These are phyloP conservation scores for Kalaharituber pfeilii DNA, from an alignment of 2,329 filamentous ascomycete genomes.

Conservation along the genomic window DNA sequence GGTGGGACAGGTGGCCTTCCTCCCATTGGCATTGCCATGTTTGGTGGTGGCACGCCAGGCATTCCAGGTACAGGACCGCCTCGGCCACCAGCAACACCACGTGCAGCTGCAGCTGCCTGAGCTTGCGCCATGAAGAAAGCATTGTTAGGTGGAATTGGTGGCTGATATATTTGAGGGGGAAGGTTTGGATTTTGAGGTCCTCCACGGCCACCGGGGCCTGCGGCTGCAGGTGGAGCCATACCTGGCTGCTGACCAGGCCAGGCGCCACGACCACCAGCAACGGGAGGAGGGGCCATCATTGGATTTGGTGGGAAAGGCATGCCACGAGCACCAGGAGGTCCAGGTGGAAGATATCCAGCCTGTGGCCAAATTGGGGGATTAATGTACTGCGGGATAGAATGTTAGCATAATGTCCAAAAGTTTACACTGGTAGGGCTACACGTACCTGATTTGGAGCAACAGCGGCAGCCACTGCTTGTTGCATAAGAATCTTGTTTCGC, in stretches of 20 bases:
- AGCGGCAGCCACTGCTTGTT: conserved; percentile 71
- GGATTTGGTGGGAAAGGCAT: conserved; percentile 47
- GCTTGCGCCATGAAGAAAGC: conserved; percentile 41
- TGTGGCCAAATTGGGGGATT: conserved; percentile 76
- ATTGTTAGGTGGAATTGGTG: conserved; percentile 29
- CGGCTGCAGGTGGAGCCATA: conserved; percentile 11
- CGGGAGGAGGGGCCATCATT: conserved; percentile 35
- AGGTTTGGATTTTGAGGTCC: conserved; percentile 65
- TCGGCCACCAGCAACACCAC: conserved; percentile 26
- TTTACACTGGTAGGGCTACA: background rate
- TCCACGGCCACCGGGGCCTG: conserved; percentile 46
- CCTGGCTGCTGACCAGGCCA: conserved; percentile 26
- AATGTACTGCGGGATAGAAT: conserved; percentile 49
- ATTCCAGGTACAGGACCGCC: conserved; percentile 38
- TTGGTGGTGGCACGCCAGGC: conserved; percentile 36
- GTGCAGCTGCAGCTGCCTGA: conserved; percentile 41
- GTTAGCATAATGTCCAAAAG: conserved; percentile 12
- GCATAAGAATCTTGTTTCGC: conserved; percentile 95
- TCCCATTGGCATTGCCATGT: conserved; percentile 56
- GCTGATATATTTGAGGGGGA: conserved; percentile 68
- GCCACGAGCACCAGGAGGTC: conserved; percentile 38
- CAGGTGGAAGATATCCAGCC: conserved; percentile 49
- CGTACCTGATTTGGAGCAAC: background rate
- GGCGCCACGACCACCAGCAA: conserved; percentile 12
- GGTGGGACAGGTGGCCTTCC: conserved; percentile 37